These are phyloP conservation scores for Sporisorium sorghi DNA, from an alignment of 1,284 basidiomycete species.

Conservation along the genomic window DNA sequence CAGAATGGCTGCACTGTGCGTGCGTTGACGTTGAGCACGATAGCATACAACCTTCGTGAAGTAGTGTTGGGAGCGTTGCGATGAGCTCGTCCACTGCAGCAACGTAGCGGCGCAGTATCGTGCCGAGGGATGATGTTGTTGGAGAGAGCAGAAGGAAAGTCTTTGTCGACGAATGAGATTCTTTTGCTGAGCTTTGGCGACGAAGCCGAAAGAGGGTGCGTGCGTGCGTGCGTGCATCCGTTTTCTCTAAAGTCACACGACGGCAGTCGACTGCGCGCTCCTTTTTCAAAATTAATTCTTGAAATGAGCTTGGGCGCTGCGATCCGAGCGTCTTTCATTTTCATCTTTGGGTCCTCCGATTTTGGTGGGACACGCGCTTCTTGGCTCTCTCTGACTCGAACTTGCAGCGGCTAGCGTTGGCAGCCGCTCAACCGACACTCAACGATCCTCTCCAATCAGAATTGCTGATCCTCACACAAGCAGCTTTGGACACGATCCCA, in stretches of 20 bases:
- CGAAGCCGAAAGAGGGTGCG: not conserved
- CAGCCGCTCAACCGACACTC: no score
- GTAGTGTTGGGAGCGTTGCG: not conserved
- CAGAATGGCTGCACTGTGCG: no score
- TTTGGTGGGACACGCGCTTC: no score
- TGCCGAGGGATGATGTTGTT: not conserved
- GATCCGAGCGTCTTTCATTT: not conserved
- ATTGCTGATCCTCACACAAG: no score
- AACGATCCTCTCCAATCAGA: no score
- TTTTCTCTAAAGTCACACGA: slow-evolving; percentile 9
- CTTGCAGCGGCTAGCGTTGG: no score
- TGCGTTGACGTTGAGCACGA: not conserved
- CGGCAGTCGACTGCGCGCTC: not conserved
- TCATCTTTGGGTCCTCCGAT: not conserved
- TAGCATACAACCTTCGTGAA: not conserved
- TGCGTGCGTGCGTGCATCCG: slow-evolving; percentile 1
- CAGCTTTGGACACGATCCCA: no score
- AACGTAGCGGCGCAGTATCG: not conserved
- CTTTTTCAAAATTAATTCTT: not conserved
- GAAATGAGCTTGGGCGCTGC: no score
- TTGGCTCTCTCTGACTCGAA: no score
- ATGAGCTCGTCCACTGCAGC: not conserved
- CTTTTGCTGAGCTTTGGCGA: not conserved
- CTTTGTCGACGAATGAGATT: slow-evolving; percentile 3
- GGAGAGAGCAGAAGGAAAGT: not conserved